Percentiles rank a stretch among this genome's conserved stretches.
Conservation (phyloP, 805 yeast genomes). For the Starmerella powellii region DNA sequence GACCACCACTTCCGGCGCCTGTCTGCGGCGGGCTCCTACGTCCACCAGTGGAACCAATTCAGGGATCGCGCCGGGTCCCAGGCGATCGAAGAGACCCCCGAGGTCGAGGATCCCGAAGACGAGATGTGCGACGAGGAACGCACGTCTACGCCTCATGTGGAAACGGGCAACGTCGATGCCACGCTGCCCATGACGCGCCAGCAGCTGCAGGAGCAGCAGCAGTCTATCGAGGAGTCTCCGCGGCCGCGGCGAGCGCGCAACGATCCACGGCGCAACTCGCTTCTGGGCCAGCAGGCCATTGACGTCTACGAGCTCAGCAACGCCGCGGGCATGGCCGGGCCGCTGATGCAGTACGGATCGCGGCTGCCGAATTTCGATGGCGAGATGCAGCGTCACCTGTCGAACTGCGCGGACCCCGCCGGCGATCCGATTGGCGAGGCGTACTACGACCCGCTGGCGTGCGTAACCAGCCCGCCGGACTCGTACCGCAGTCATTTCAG, state of each 20-base stretch:
- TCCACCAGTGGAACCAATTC: constrained; percentile 17
- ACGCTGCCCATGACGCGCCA: not conserved
- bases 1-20: constrained; percentile 30
- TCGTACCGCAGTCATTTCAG: constrained; percentile 32
- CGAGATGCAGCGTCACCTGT: not conserved
- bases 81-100: constrained; percentile 14
- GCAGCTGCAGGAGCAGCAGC: not conserved
- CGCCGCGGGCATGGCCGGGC: not conserved
- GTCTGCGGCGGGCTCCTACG: constrained; percentile 27
- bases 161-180: not conserved
- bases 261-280: constrained; percentile 7
- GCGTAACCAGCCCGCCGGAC: constrained; percentile 26
- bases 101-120: constrained; percentile 1
- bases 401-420: constrained; percentile 2
- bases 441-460: constrained; percentile 28
- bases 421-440: constrained; percentile 21
- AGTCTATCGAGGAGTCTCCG: not conserved
- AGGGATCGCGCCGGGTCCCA: constrained; percentile 13
- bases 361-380: constrained; percentile 10
- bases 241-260: not conserved
- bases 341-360: constrained; percentile 11
- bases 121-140: not conserved
- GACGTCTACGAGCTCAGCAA: not conserved
- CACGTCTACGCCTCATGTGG: too few species aligned
- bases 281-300: not conserved